Percentiles rank a stretch among this genome's conserved stretches.
These are phyloP conservation scores for Pseudogymnoascus sp. DNA, from an alignment of 2,329 filamentous ascomycete species.

Conservation along the genomic window DNA sequence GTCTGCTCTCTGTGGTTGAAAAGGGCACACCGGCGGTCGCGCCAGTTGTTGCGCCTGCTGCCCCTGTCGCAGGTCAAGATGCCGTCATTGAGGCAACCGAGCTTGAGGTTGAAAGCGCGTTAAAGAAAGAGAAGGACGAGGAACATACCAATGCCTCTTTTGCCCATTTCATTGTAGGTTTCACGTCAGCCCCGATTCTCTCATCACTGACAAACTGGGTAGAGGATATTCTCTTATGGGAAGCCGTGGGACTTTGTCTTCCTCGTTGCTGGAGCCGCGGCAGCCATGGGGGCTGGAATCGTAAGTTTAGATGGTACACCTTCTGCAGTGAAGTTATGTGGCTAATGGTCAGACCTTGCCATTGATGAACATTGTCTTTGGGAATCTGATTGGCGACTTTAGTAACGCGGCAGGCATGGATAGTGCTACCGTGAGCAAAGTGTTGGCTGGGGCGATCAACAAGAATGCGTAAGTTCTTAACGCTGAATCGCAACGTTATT, in stretches of 20 bases:
- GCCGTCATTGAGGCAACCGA: background rate
- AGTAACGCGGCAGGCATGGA: constrained; percentile 17
- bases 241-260: constrained; percentile 42
- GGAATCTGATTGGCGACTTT: constrained; percentile 42
- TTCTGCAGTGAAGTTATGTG: constrained; percentile 7
- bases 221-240: constrained; percentile 41
- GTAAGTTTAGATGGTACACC: constrained; percentile 22
- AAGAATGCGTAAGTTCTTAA: constrained; percentile 33
- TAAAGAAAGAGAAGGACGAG: background rate
- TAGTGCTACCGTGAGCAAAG: constrained; percentile 25
- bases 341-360: constrained; percentile 38
- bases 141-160: background rate
- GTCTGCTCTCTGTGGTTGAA: background rate
- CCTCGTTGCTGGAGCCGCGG: constrained; percentile 37
- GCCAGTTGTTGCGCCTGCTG: background rate
- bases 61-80: background rate
- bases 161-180: background rate
- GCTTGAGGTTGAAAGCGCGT: background rate
- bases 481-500: background rate
- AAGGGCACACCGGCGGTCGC: background rate
- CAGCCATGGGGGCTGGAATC: constrained; percentile 42
- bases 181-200: no score
- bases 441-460: constrained; percentile 37
- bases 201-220: background rate
- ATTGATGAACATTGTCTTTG: constrained; percentile 51